Conservation (phyloP, 176 grass and related monocot genomes). For the Rhynchospora tenuis region DNA sequence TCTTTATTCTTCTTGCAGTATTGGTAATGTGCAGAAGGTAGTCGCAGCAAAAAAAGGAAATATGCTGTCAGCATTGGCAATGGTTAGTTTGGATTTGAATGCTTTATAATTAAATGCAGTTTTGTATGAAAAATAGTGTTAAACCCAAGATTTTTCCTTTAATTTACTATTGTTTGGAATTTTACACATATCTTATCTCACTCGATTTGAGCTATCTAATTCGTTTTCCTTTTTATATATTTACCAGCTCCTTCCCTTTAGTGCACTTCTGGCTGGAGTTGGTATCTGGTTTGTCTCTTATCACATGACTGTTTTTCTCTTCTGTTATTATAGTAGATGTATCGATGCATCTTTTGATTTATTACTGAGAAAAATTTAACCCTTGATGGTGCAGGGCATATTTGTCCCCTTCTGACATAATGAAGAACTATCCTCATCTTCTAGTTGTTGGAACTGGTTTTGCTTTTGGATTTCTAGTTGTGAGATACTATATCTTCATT, state of each 20-base stretch:
- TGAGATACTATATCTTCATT: slow-evolving; percentile 30
- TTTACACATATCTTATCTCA: slow-evolving; percentile 4
- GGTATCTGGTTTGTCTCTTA: slow-evolving; percentile 66
- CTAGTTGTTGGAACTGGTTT: slow-evolving; percentile 92
- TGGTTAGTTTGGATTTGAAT: slow-evolving; percentile 52
- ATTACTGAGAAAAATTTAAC: neutral
- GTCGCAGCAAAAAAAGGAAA: slow-evolving; percentile 75
- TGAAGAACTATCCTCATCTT: slow-evolving; percentile 82
- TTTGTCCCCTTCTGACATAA: slow-evolving; percentile 93
- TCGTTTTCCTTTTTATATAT: slow-evolving; percentile 1
- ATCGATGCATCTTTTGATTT: neutral
- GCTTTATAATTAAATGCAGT: slow-evolving; percentile 3
- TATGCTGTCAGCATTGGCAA: slow-evolving; percentile 75
- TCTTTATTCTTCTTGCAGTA: slow-evolving; percentile 34
- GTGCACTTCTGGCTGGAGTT: slow-evolving; percentile 60
- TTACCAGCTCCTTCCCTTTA: slow-evolving; percentile 79
- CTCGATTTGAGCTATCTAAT: slow-evolving; percentile 13
- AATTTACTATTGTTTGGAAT: neutral
- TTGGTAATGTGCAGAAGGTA: slow-evolving; percentile 78
- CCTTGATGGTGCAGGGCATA: slow-evolving; percentile 47
- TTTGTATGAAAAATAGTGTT: slow-evolving; percentile 3
- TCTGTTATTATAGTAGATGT: neutral
- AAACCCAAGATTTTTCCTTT: neutral
- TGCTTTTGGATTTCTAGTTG: slow-evolving; percentile 95
- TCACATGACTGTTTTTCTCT: slow-evolving; percentile 5